Percentiles rank a stretch among this genome's conserved stretches.
Conservation (phyloP, 257 asterid species). For the Perilla frutescens region DNA sequence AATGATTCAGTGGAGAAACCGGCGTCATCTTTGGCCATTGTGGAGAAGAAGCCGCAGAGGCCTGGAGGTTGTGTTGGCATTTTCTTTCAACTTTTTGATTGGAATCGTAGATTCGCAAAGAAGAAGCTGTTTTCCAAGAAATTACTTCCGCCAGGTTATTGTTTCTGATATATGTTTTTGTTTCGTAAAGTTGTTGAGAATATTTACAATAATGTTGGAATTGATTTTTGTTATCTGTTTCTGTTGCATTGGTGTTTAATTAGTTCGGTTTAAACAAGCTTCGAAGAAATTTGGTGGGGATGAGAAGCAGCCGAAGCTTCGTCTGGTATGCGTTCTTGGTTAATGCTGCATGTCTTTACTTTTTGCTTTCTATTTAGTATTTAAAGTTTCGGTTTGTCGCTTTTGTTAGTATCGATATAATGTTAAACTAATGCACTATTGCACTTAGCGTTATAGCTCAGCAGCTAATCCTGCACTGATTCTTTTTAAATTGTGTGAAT, state of each 20-base stretch:
- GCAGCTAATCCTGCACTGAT: conserved; percentile 15
- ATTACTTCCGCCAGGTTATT: conserved; percentile 84
- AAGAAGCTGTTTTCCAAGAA: conserved; percentile 83
- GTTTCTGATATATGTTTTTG: neutral
- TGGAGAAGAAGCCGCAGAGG: conserved; percentile 79
- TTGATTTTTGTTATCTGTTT: conserved; percentile 29
- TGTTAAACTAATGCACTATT: neutral
- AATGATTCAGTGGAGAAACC: conserved; percentile 57
- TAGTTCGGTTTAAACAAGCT: conserved; percentile 74
- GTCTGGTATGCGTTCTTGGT: conserved; percentile 61
- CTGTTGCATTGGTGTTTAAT: conserved; percentile 37
- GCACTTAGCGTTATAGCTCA: conserved; percentile 1
- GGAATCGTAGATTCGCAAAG: conserved; percentile 89
- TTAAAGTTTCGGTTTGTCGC: neutral
- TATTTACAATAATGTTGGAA: conserved; percentile 25
- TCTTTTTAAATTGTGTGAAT: conserved; percentile 29
- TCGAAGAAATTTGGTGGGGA: conserved; percentile 80
- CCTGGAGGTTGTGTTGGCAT: conserved; percentile 91
- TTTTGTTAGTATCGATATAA: neutral
- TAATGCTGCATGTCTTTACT: conserved; percentile 11
- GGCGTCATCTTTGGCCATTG: conserved; percentile 62
- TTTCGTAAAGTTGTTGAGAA: neutral
- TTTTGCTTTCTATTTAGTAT: neutral
- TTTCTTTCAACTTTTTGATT: conserved; percentile 86
- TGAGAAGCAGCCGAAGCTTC: conserved; percentile 83